A percentile compares a stretch with the other conserved stretches of the same genome.
phyloP scores from a whole-genome alignment of 148 eudicot genomes.

The Tetragonia tetragonoides region DNA sequence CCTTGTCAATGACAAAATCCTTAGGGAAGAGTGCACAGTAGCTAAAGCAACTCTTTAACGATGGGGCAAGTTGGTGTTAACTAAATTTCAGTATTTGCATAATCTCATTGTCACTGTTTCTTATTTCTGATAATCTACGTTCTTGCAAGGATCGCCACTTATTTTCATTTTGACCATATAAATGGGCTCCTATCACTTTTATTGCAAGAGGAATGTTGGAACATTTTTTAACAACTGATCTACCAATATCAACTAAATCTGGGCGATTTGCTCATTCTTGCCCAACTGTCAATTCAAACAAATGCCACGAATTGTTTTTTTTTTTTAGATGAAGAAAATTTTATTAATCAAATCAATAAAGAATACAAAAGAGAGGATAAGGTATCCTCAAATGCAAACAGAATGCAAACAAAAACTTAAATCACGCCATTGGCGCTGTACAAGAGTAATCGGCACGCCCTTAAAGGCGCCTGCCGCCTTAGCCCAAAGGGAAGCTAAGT shows the following conservation, averaged over 20 bases:
- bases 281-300: not conserved
- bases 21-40: constrained; percentile 1
- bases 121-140: not conserved
- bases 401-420: too few species aligned
- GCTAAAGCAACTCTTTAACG: constrained; percentile 35
- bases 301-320: not conserved
- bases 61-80: constrained; percentile 21
- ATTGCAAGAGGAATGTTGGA: constrained; percentile 21
- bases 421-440: too few species aligned
- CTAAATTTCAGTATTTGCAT: constrained; percentile 22
- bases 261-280: not conserved
- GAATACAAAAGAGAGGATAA: too few species aligned
- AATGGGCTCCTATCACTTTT: constrained; percentile 9
- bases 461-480: too few species aligned
- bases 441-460: too few species aligned
- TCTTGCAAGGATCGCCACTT: constrained; percentile 18
- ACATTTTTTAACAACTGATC: constrained; percentile 22
- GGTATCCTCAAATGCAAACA: too few species aligned
- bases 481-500: too few species aligned
- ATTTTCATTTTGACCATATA: not conserved
- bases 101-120: not conserved
- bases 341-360: too few species aligned
- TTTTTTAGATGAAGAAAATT: too few species aligned
- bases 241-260: not conserved
- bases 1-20: not conserved